A percentile compares a stretch with the other conserved stretches of the same genome.
Evolutionary conservation across 2,329 filamentous ascomycete species (phyloP).

Genomic region (Venturia effusa): DNA sequence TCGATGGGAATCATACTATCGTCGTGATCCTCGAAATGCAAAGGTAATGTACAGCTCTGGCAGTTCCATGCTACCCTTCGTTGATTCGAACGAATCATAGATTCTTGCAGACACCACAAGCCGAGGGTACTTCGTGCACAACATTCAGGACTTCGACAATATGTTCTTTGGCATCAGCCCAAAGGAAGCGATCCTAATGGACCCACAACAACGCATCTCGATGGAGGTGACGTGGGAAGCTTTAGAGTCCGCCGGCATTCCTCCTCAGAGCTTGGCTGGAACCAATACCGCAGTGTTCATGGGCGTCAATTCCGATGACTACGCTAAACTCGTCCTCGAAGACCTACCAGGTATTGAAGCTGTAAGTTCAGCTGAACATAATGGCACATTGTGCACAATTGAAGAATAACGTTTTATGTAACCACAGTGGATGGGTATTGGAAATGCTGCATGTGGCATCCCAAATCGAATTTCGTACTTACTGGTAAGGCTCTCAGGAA

Average conservation of each 20-base stretch:
- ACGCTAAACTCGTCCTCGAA: conserved; percentile 12
- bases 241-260: conserved; percentile 15
- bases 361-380: neutral
- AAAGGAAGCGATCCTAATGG: conserved; percentile 15
- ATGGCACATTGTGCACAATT: neutral
- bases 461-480: conserved; percentile 24
- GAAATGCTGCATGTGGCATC: conserved; percentile 14
- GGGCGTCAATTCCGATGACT: conserved; percentile 9
- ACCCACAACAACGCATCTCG: conserved; percentile 18
- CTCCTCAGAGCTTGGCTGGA: conserved; percentile 7
- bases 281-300: conserved; percentile 12
- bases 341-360: conserved; percentile 18
- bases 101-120: neutral
- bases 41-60: neutral
- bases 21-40: neutral
- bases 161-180: conserved; percentile 17
- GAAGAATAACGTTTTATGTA: neutral
- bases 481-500: too few species aligned
- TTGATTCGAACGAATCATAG: neutral
- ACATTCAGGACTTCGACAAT: conserved; percentile 16
- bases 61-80: neutral
- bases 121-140: conserved; percentile 15
- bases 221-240: conserved; percentile 17
- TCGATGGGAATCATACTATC: neutral
- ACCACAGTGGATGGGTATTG: conserved; percentile 5